Evolutionary conservation across 108 stramenopile genomes (phyloP), one percentile per base, ranked within the genome.

Genomic region (Epipyxis sp.): DNA sequence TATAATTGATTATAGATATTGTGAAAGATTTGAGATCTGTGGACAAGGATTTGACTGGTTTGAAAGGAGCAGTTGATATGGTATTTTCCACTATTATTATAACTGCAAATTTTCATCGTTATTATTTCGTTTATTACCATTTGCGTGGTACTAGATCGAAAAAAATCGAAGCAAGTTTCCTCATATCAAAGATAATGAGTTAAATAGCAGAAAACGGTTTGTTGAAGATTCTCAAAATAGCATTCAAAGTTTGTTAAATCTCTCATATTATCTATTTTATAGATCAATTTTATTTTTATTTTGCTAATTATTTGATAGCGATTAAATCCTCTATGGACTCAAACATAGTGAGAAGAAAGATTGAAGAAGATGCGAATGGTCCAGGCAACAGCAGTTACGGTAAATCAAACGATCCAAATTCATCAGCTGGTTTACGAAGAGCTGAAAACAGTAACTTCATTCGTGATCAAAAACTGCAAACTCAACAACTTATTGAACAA

Each of bases 101-200:
- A 6, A 50, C 20, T 50, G 46, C 20, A n/a, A n/a, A n/a, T 20
- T 13, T 39, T 20, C 20, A 13, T 20, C 20, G 20, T 67, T 42
- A 39, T 50, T 13, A 20, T 13, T 20, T 13, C 20, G 6, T 6
- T 50, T 13, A 43, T 43, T 6, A 13, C 65, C 20, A 67, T 67
- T 67, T 67, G 65, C 25, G n/a, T n/a, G 25, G 25, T n/a, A n/a
- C 37, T 43, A 67, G 65, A 20, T 43, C 6, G 71, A 74, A 10
- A 74, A 57, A 74, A 74, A 74, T 37, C n/a, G 71, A 13, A 42
- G 25, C 27, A 74, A 74, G 71, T 74, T 74, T 74, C 6, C 44
- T 46, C 32, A 27, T 74, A 34, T 74, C 27, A 74, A 57, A 54
- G 71, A 74, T 57, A 29, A 30, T 27, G 71, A 74, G 43, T 34